These are phyloP conservation scores for Xerophyta viscosa DNA, from an alignment of 106 monocot species.

Conservation along the genomic window DNA sequence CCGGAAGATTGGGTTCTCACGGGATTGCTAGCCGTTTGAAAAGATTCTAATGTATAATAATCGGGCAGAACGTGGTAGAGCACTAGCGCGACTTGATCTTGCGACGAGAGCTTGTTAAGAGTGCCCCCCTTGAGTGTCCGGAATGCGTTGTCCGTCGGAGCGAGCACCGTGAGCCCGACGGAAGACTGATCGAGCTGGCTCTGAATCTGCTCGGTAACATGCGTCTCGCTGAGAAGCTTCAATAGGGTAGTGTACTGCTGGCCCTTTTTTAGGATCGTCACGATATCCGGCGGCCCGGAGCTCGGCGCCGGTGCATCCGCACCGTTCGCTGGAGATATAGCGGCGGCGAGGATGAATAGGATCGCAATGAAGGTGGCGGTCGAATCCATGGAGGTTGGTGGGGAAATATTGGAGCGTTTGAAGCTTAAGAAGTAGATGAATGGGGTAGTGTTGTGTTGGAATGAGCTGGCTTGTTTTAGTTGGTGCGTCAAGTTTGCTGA, in stretches of 20 bases:
- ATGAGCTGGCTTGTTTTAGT: no score
- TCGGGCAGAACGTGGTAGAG: constrained; percentile 52
- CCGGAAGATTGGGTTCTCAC: constrained; percentile 42
- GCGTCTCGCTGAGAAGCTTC: constrained; percentile 38
- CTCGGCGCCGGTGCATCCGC: constrained; percentile 10
- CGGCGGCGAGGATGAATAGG: neutral
- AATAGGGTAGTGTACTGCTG: constrained; percentile 44
- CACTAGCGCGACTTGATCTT: constrained; percentile 36
- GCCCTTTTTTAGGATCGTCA: constrained; percentile 33
- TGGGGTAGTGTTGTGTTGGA: no score
- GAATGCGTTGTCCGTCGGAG: constrained; percentile 82
- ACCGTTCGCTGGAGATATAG: neutral
- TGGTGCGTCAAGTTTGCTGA: no score
- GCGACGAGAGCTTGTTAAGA: constrained; percentile 29
- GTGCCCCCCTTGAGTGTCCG: constrained; percentile 43
- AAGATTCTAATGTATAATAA: constrained; percentile 22
- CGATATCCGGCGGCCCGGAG: constrained; percentile 17
- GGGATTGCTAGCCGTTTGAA: constrained; percentile 64
- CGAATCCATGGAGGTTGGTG: neutral
- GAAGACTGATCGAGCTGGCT: constrained; percentile 55
- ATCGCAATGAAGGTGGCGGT: neutral
- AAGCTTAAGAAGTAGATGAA: no score
- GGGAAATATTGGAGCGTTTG: no score
- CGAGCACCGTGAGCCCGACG: constrained; percentile 52
- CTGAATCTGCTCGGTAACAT: constrained; percentile 32